phyloP scores from a whole-genome alignment of 2,329 filamentous ascomycete species.

The Celoporthe dispersa region DNA sequence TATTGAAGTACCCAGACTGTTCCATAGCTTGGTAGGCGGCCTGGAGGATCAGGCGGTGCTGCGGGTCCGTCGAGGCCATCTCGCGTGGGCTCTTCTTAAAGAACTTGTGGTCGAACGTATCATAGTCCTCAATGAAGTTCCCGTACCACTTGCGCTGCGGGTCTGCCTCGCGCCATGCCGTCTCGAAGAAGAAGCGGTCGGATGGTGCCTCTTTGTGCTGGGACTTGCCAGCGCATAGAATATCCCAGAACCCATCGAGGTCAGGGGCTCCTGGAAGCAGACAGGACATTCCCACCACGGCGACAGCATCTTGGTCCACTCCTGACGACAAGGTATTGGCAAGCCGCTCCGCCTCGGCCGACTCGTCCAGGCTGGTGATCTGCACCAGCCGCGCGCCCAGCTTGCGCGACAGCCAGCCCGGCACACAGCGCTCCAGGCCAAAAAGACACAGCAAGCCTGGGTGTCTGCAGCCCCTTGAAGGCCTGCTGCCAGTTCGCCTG shows the following conservation, averaged over 20 bases:
- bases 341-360: neutral
- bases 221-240: slow-evolving; percentile 24
- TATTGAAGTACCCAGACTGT: slow-evolving; percentile 31
- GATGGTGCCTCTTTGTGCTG: slow-evolving; percentile 18
- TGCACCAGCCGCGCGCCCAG: neutral
- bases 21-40: slow-evolving; percentile 47
- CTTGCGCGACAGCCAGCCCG: neutral
- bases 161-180: slow-evolving; percentile 20
- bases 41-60: slow-evolving; percentile 44
- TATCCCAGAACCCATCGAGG: slow-evolving; percentile 30
- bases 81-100: slow-evolving; percentile 45
- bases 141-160: slow-evolving; percentile 29
- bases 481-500: slow-evolving; percentile 3
- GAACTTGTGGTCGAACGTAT: slow-evolving; percentile 45
- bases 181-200: slow-evolving; percentile 21
- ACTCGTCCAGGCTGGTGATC: neutral
- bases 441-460: neutral
- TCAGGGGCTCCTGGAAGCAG: slow-evolving; percentile 38
- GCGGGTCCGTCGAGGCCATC: slow-evolving; percentile 44
- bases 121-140: slow-evolving; percentile 34
- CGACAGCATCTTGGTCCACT: slow-evolving; percentile 35
- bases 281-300: slow-evolving; percentile 43
- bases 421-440: slow-evolving; percentile 3
- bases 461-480: neutral
- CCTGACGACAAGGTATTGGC: neutral